These are phyloP conservation scores for Aspergillus floridensis DNA, from an alignment of 2,329 filamentous ascomycete species.

Conservation along the genomic window DNA sequence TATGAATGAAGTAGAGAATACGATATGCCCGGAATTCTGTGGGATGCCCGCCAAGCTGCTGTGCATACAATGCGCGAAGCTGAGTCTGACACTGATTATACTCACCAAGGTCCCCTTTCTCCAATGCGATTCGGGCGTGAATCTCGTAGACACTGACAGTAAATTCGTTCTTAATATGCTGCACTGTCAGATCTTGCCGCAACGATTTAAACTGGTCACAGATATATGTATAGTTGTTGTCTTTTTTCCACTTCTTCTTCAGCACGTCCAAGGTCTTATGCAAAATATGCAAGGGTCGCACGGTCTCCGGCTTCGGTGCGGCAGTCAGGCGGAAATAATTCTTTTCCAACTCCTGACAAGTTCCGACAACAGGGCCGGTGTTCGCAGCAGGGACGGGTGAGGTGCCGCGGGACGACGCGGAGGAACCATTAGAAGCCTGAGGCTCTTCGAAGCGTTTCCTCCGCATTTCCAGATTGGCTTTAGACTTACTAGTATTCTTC, in stretches of 20 bases:
- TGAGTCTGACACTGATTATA: slow-evolving; percentile 99
- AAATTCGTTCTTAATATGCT: slow-evolving; percentile 94
- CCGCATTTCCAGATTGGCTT: slow-evolving; percentile 81
- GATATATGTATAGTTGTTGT: slow-evolving; percentile 94
- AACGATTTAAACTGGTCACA: slow-evolving; percentile 99
- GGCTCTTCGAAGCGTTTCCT: slow-evolving; percentile 75
- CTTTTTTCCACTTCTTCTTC: slow-evolving; percentile 90
- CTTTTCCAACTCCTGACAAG: slow-evolving; percentile 82
- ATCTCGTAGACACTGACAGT: slow-evolving; percentile 96
- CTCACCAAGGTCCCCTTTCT: slow-evolving; percentile 99
- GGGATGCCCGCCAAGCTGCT: slow-evolving; percentile 82
- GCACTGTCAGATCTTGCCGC: slow-evolving; percentile 95
- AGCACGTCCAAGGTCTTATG: slow-evolving; percentile 81
- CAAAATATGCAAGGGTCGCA: slow-evolving; percentile 78
- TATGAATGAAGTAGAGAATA: slow-evolving; percentile 99
- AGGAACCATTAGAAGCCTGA: slow-evolving; percentile 42
- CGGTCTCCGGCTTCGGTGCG: slow-evolving; percentile 80
- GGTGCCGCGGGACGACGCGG: slow-evolving; percentile 44
- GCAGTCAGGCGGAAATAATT: slow-evolving; percentile 90
- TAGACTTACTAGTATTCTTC: slow-evolving; percentile 77
- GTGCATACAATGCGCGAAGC: slow-evolving; percentile 83
- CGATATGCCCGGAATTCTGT: slow-evolving; percentile 98
- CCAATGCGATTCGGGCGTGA: slow-evolving; percentile 92
- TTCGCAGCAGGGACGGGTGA: slow-evolving; percentile 47
- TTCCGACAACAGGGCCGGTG: slow-evolving; percentile 75